Percentiles rank a stretch among this genome's conserved stretches.
Conservation (phyloP, 148 eudicot genomes). For the Diospyros lotus region DNA sequence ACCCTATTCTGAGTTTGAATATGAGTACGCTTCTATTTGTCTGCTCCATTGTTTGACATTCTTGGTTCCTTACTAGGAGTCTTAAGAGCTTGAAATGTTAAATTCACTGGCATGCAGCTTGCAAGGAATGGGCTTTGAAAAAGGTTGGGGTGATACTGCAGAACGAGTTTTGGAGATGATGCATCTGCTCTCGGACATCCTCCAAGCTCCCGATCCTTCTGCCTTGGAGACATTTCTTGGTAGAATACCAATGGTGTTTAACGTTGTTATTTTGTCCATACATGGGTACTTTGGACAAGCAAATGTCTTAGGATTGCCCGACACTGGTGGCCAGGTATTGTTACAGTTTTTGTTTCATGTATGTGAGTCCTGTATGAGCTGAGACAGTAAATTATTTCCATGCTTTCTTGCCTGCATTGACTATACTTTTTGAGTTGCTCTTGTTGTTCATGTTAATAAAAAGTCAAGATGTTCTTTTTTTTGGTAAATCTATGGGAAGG, state of each 20-base stretch:
- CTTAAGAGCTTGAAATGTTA: neutral
- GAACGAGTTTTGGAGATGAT: conserved; percentile 73
- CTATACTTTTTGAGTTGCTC: neutral
- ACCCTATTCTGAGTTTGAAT: conserved; percentile 76
- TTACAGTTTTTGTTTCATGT: neutral
- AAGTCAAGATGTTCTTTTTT: neutral
- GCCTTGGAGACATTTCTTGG: conserved; percentile 87
- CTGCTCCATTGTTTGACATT: neutral
- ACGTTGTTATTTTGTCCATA: conserved; percentile 76
- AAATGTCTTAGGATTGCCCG: conserved; percentile 95
- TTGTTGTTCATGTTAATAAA: neutral
- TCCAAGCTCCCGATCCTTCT: conserved; percentile 96
- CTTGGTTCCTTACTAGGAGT: neutral
- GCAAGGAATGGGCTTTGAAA: conserved; percentile 94
- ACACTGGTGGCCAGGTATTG: conserved; percentile 97
- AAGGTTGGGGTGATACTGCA: conserved; percentile 96
- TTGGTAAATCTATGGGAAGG: neutral
- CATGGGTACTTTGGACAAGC: conserved; percentile 99
- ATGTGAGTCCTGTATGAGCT: neutral
- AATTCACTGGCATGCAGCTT: conserved; percentile 35
- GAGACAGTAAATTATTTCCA: neutral
- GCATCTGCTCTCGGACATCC: conserved; percentile 87
- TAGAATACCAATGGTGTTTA: conserved; percentile 92
- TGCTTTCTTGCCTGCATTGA: neutral
- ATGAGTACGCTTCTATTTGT: conserved; percentile 38